Evolutionary conservation across 192 early-diverging fungal genomes (phyloP), one percentile per base, ranked within the genome.

Genomic region (Phlyctochytrium planicorne): DNA sequence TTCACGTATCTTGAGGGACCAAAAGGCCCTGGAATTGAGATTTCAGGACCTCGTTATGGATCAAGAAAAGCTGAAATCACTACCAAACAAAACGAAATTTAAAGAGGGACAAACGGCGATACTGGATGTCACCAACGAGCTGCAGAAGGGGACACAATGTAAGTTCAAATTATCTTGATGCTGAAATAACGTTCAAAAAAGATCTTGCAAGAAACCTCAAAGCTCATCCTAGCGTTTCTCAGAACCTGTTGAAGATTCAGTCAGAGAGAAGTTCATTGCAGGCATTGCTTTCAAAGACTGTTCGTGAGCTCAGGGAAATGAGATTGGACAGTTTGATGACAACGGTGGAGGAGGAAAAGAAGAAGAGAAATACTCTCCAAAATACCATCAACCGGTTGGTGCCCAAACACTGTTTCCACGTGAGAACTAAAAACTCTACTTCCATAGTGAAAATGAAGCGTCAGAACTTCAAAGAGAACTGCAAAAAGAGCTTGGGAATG

Each of bases 301-400:
- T 78, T 14, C 71, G 75, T 4, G 85, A 87, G 55, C 63, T 87
- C 33, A 71, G 79, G 1, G 81, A 82, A 17, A 56, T 71, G 30
- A 63, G 74, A 16, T 86, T 87, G 66, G 70, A 81, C 10, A 78
- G 76, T 27, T 63, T 87, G 4, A 59, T 80, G 23, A 60, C 27
- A 32, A 81, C 82, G 2, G 85, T 87, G 0, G 78, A 85, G 31
- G 85, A 87, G 55, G 85, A 84, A 60, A 76, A 86, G 60, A 63
- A 67, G 53, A 85, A 86, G 52, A 75, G 79, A 24, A 87, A 83
- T 57, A 82, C 78, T n/a, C 71, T 85, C 23, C 77, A 86, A 52
- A 73, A 82, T 57, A 87, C 83, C 3, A 83, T 87, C 59, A 78
- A 84, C 50, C 56, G 73, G 84, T 83, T 60, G 56, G 50, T 12